Evolutionary conservation across 192 early-diverging fungal genomes (phyloP).

Genomic region (Linnemannia elongata): DNA sequence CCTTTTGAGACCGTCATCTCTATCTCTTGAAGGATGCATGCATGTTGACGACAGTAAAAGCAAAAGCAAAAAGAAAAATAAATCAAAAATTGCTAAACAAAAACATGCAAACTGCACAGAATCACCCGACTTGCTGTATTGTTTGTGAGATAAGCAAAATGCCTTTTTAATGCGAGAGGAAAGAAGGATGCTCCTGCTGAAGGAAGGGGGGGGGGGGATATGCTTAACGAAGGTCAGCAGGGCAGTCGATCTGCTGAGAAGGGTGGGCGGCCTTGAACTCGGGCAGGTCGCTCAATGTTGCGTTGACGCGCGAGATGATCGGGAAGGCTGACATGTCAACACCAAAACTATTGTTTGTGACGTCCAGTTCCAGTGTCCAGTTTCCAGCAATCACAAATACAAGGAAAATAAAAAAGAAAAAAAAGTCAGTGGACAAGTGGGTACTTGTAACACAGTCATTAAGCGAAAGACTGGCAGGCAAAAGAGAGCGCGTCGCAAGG

Average conservation of each 20-base stretch:
- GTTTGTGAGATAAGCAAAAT: not conserved
- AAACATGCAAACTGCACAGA: not conserved
- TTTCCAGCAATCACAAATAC: not conserved
- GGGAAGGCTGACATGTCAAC: constrained; percentile 84
- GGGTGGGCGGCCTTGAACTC: constrained; percentile 78
- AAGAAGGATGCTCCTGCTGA: not conserved
- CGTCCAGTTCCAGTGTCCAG: too few species aligned
- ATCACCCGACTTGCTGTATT: not conserved
- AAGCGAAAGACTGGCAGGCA: not conserved
- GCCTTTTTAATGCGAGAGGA: not conserved
- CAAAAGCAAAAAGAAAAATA: not conserved
- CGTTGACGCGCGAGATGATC: constrained; percentile 72
- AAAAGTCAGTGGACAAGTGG: not conserved
- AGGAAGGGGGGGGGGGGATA: not conserved
- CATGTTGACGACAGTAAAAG: not conserved
- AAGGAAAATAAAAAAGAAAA: too few species aligned
- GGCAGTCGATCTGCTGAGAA: constrained; percentile 76
- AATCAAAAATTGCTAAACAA: too few species aligned
- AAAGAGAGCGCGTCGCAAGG: not conserved
- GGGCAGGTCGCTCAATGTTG: constrained; percentile 65
- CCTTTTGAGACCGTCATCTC: not conserved
- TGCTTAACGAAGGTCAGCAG: constrained; percentile 59
- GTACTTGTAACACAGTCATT: too few species aligned
- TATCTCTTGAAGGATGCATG: not conserved
- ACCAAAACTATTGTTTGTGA: constrained; percentile 53